Evolutionary conservation across 768 basidiomycete genomes (phyloP), one percentile per base, ranked within the genome.

Genomic region (Strobilomyces dryophilus): DNA sequence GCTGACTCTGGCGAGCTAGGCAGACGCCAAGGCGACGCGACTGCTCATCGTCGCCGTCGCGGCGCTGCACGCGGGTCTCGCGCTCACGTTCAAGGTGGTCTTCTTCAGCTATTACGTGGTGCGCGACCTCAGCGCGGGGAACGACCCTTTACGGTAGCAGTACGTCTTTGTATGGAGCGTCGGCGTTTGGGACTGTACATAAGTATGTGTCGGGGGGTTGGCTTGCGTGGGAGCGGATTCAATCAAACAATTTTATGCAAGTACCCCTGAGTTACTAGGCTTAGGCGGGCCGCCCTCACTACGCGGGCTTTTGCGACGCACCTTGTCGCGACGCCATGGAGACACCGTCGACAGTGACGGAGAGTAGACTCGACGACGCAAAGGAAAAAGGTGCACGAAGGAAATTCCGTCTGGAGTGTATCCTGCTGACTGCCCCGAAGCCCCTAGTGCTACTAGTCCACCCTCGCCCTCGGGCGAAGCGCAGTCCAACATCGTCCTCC

Each of bases 11-110:
- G 49, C 40, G 17, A 20, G 3, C 2, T 58, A 92, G 89, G 90
- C 90, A 52, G 93, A 92, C 73, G 85, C 87, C 58, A 95, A 88
- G 71, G 82, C 89, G 9, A 85, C 88, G 1, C 85, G 93, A 20
- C 81, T 95, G 6, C 69, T 98, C 24, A 87, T 97, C 61, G 74
- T 97, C 45, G 69, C 84, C 29, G 77, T 97, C 31, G 86, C 81
- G 1, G 73, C 76, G 4, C 71, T 98, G 15, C 95, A 99, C 61
- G 82, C 82, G 2, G 87, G 74, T 2, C 72, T 98, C 53, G 92
- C 93, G 0, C 74, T 98, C 39, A 81, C 86, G 8, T 89, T 98
- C 77, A 94, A 95, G 69, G 54, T 57, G 12, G 66, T 83, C 24
- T 89, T 89, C 74, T 82, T 89, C 66, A 79, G 74, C 51, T 82